phyloP scores from a whole-genome alignment of 345 rosid genomes.

The Alliaria petiolata region DNA sequence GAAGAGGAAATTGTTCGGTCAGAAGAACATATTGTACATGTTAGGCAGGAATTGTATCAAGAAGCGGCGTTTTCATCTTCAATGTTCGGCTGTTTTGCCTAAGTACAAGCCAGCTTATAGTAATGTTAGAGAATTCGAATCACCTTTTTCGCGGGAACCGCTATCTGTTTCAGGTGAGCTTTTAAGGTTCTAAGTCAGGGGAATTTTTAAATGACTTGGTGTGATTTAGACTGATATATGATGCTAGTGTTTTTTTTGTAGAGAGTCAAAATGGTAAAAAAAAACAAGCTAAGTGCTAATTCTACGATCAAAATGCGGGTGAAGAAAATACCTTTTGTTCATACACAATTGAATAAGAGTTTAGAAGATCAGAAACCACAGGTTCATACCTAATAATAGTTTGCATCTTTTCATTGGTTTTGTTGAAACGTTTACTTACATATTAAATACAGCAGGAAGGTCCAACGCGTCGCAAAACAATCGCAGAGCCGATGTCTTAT shows the following conservation, averaged over 20 bases:
- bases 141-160: slow-evolving; percentile 17
- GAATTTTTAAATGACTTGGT: background rate
- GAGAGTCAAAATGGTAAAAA: slow-evolving; percentile 42
- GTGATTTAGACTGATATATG: background rate
- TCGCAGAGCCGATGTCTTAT: slow-evolving; percentile 28
- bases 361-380: slow-evolving; percentile 39
- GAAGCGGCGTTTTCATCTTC: slow-evolving; percentile 63
- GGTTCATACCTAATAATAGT: slow-evolving; percentile 22
- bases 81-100: slow-evolving; percentile 24
- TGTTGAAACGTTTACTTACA: background rate
- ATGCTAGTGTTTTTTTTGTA: slow-evolving; percentile 4
- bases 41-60: slow-evolving; percentile 66
- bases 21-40: slow-evolving; percentile 74
- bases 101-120: slow-evolving; percentile 19
- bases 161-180: slow-evolving; percentile 39
- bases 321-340: slow-evolving; percentile 31
- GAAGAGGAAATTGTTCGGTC: slow-evolving; percentile 88
- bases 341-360: slow-evolving; percentile 41
- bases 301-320: slow-evolving; percentile 35
- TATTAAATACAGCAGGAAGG: slow-evolving; percentile 39
- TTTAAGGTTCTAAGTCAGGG: background rate
- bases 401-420: background rate
- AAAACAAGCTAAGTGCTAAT: slow-evolving; percentile 33
- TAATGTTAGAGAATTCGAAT: slow-evolving; percentile 31
- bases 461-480: slow-evolving; percentile 26